Evolutionary conservation across 2,329 filamentous ascomycete species (phyloP).

Genomic region (Aplosporella prunicola): DNA sequence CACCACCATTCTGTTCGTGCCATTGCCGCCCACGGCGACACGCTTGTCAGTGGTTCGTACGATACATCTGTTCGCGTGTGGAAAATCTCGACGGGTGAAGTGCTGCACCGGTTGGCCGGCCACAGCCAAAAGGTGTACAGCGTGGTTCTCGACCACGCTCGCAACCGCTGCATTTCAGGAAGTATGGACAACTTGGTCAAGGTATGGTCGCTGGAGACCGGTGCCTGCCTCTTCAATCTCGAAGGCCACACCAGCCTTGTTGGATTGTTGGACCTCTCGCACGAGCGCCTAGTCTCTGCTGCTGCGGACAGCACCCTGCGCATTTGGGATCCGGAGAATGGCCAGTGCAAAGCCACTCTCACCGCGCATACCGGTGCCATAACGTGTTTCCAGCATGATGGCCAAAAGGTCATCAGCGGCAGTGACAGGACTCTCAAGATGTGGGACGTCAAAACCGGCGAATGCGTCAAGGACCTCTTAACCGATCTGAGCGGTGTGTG

Average conservation of each 20-base stretch:
- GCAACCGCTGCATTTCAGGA: slow-evolving; percentile 92
- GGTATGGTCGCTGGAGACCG: slow-evolving; percentile 89
- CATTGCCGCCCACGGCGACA: slow-evolving; percentile 90
- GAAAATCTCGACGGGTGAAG: slow-evolving; percentile 93
- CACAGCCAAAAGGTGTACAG: slow-evolving; percentile 94
- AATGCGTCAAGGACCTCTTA: slow-evolving; percentile 85
- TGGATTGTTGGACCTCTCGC: slow-evolving; percentile 78
- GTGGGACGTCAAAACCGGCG: slow-evolving; percentile 91
- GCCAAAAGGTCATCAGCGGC: slow-evolving; percentile 90
- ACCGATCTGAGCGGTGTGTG: slow-evolving; percentile 94
- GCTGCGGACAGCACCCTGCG: slow-evolving; percentile 90
- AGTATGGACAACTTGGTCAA: slow-evolving; percentile 98
- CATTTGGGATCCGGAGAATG: slow-evolving; percentile 93
- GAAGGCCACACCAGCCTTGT: slow-evolving; percentile 91
- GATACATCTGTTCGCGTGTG: slow-evolving; percentile 86
- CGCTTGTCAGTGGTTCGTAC: slow-evolving; percentile 93
- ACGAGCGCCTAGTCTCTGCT: slow-evolving; percentile 85
- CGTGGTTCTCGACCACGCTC: slow-evolving; percentile 82
- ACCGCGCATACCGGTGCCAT: slow-evolving; percentile 95
- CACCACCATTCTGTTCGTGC: slow-evolving; percentile 92
- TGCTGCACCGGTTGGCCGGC: slow-evolving; percentile 71
- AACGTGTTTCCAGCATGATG: slow-evolving; percentile 97
- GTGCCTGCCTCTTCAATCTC: slow-evolving; percentile 74
- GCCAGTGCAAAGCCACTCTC: slow-evolving; percentile 79
- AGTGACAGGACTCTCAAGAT: slow-evolving; percentile 95